Base-by-base conservation (phyloP, 306 rosid species). In the Arachis hypogaea region DNA sequence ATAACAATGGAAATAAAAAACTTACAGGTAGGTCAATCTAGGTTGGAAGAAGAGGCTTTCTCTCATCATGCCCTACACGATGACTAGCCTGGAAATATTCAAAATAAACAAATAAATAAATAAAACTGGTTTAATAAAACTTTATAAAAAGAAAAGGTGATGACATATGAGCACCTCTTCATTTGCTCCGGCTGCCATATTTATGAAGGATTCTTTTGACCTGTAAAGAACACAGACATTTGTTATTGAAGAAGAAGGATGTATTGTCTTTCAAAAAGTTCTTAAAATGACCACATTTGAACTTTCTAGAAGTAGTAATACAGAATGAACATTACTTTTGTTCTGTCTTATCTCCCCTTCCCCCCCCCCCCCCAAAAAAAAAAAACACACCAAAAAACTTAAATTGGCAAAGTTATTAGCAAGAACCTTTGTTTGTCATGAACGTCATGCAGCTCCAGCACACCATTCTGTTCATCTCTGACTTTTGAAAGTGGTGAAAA, bases 151-250 rank as follows among this genome's bases (percentile, higher is more conserved):
- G 54, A 56, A 56, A 66, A 63, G 79, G 47, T 9, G 59, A 65
- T 54, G 59, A 51, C 55, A 60, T 49, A 55, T 81, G 41, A 58
- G 28, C 62, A 95, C 99, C 94, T 95, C 99, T 59, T 95, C 99
- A 81, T 82, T 95, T 74, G 98, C 99, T 82, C 98, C 99, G 29
- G 97, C 98, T 69, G 99, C 83, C 81, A 95, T 95, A 82, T 90
- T 79, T 74, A 95, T 69, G 47, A 95, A 92, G 67, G 97, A 82
- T 11, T 93, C 97, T 79, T 87, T 95, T 49, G 96, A 85, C 84
- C 99, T 94, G 87, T 16, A 81, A 69, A 51, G 75, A 73, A 38
- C 75, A 69, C 5, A 52, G 8, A 41, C 41, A 75, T 45, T 68
- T 28, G 38, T 77, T 51, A 79, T 43, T 42, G 50, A 64, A 84